Base-by-base conservation (phyloP, 305 asterid genomes). In the Salvia sclarea region DNA sequence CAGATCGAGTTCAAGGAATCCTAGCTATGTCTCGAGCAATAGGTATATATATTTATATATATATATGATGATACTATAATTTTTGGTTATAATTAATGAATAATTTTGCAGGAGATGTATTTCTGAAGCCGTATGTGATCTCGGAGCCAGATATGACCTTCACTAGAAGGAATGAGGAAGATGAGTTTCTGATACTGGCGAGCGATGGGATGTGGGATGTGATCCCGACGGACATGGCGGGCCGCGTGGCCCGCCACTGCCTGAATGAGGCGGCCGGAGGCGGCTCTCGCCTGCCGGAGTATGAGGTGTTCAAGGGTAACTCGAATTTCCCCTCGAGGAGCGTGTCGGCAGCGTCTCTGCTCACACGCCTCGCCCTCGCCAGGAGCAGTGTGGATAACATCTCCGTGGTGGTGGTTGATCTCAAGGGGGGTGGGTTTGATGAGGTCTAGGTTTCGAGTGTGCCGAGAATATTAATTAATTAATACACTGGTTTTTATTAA, bases 171-270 rank as follows among this genome's bases (percentile, higher is more conserved):
- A 59, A 35, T 10, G 25, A 5, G 1, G 85, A 68, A 9, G 86
- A 86, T 16, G 87, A 84, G 75, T 84, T 83, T 30, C n/a, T 86
- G n/a, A 70, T 84, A 18, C 18, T 86, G 5, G 90, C 84, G 0
- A 86, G 80, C 22, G 89, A 86, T 48, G 92, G 92, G 6, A 12
- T 86, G 33, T 86, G 92, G 92, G 87, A 82, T 47, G 85, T 78
- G 16, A 30, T 86, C 33, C 33, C 90, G 10, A 67, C 41, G 0
- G 50, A 50, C 17, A 56, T 78, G 80, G 80, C 80, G 0, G 81
- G 85, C 55, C 38, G 44, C 0, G 82, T 84, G n/a, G 74, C 66
- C 2, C 73, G 66, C 1, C 63, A 68, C 16, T 84, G 87, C 77
- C 77, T 86, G 22, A 68, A 3, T 24, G 72, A 77, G 43, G 21